Evolutionary conservation across 495 filamentous ascomycete species (phyloP).

Genomic region (Xylona heveae): DNA sequence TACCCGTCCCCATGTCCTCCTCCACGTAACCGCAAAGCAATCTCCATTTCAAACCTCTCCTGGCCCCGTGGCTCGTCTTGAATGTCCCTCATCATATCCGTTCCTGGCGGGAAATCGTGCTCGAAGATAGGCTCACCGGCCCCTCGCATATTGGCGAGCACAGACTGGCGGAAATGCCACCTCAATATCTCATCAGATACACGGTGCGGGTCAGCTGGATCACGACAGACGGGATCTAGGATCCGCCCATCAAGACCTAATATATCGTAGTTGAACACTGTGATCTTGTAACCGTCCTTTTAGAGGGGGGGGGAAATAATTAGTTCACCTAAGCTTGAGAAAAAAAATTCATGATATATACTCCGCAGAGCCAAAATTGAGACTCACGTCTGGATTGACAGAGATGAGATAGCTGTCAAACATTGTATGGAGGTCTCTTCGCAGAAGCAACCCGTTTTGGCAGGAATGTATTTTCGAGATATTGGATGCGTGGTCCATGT

Average conservation of each 20-base stretch:
- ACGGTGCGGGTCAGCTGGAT: constrained; percentile 9
- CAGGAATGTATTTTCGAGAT: too few relatives aligned
- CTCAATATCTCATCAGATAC: constrained; percentile 4
- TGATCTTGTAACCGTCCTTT: constrained; percentile 14
- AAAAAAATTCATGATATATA: too few relatives aligned
- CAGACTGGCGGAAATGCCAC: constrained; percentile 3
- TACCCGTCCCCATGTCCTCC: too few relatives aligned
- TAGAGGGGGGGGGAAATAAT: too few relatives aligned
- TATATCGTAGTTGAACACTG: constrained; percentile 8
- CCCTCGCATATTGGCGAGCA: constrained; percentile 3
- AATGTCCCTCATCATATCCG: constrained; percentile 13
- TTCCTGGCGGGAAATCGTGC: constrained; percentile 13
- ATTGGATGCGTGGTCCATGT: too few relatives aligned
- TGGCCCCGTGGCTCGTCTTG: constrained; percentile 7
- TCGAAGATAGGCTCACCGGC: constrained; percentile 6
- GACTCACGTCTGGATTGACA: neutral
- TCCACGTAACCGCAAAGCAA: too few relatives aligned
- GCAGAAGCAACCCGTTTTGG: constrained; percentile 1
- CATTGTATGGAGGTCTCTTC: neutral
- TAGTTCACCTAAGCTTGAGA: too few relatives aligned
- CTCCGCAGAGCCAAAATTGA: neutral
- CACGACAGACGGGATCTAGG: constrained; percentile 9
- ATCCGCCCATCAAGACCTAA: constrained; percentile 10
- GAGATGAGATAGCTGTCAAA: constrained; percentile 2
- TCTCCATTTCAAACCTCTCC: constrained; percentile 10